Base-by-base conservation (phyloP, 805 yeast genomes). In the Zygosaccharomyces lentus region DNA sequence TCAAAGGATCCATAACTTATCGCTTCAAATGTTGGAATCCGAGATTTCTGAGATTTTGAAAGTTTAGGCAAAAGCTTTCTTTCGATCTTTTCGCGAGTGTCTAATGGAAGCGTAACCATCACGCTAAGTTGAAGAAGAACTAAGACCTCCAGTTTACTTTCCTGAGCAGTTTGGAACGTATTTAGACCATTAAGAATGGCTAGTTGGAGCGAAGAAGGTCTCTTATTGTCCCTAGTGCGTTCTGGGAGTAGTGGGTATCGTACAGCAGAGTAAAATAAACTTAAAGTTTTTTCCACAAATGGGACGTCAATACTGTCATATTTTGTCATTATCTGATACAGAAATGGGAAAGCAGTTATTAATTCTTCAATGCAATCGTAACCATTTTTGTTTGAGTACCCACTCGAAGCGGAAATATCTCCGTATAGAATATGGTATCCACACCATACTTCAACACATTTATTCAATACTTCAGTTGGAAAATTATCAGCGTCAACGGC, bases 221-320 rank as follows among this genome's bases (percentile, higher is more conserved):
- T 76, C 15, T 64, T 57, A 34, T 71, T 67, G 59, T 88, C 96
- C 3, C 67, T 61, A 27, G 70, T 70, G 51, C 71, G 72, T 25
- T 71, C 78, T 7, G 88, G 84, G 30, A 87, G 68, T 9, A 84
- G 73, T 1, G 95, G 95, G 61, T 84, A 88, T 34, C 86, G 69
- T 1, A 85, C 78, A 47, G 88, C 79, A 12, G 80, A 71, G 55
- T 78, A 78, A 57, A 91, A 73, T 4, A 81, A 66, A n/a, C 67
- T 68, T 30, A 87, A 62, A n/a, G 84, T 69, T 17, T 62, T 68
- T 35, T 71, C 76, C n/a, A 80, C 69, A 43, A 64, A 55, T 6
- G 56, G 64, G 61, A 72, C 17, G 46, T 65, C 23, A 52, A 56
- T 16, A 67, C 67, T 35, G 65, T 59, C 23, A 55, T 62, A 2